Evolutionary conservation across 1,284 basidiomycete genomes (phyloP).

Genomic region (Pterula multifida): DNA sequence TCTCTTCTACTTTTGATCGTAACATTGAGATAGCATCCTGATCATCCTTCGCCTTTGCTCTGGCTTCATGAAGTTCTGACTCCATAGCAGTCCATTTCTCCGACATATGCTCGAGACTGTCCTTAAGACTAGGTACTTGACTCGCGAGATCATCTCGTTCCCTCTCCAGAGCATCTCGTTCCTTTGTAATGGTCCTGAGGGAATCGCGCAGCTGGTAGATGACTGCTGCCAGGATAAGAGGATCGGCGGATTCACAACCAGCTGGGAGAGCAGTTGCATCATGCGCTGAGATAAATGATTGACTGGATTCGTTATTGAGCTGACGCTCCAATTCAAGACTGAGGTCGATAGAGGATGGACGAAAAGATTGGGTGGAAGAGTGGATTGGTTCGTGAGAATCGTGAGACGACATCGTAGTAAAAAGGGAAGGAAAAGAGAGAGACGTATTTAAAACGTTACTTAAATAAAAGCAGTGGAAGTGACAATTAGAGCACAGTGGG

Average conservation of each 20-base stretch:
- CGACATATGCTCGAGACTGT: constrained; percentile 47
- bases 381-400: not conserved
- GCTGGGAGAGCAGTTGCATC: constrained; percentile 11
- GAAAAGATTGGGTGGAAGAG: constrained; percentile 10
- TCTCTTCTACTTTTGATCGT: constrained; percentile 83
- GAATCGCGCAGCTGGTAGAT: constrained; percentile 54
- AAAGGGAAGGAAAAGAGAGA: not conserved
- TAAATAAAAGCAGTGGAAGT: too few relatives aligned
- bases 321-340: constrained; percentile 66
- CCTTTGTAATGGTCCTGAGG: constrained; percentile 46
- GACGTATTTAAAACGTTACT: too few relatives aligned
- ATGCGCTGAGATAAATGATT: constrained; percentile 25
- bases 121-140: constrained; percentile 33
- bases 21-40: constrained; percentile 74
- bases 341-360: constrained; percentile 63
- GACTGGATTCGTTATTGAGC: constrained; percentile 52
- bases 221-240: constrained; percentile 63
- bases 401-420: not conserved
- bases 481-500: too few relatives aligned
- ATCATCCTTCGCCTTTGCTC: constrained; percentile 56
- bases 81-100: constrained; percentile 53
- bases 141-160: constrained; percentile 24
- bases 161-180: constrained; percentile 26
- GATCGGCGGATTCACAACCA: constrained; percentile 44
- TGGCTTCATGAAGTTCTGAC: constrained; percentile 46